Percentiles rank a stretch among this genome's conserved stretches.
Evolutionary conservation across 495 filamentous ascomycete genomes (phyloP).

Genomic region (Margaritispora aquatica): DNA sequence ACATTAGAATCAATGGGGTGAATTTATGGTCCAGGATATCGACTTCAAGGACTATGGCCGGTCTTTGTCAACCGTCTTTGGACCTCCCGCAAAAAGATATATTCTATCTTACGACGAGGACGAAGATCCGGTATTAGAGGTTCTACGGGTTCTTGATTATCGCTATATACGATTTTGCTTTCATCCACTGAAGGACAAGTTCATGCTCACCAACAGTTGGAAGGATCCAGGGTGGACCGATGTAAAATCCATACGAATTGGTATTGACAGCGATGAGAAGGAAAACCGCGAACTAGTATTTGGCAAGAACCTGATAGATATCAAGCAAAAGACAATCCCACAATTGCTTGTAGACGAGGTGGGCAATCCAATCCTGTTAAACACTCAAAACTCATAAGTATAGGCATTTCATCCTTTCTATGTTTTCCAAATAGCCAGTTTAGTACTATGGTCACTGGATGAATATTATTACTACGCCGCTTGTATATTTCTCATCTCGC

Average conservation of each 20-base stretch:
- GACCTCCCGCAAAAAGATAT: conserved; percentile 51
- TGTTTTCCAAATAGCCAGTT: conserved; percentile 92
- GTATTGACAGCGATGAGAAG: conserved; percentile 89
- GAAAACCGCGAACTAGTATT: conserved; percentile 79
- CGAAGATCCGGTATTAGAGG: conserved; percentile 68
- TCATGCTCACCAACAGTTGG: conserved; percentile 80
- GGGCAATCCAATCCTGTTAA: conserved; percentile 22
- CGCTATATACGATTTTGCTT: conserved; percentile 91
- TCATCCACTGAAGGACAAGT: conserved; percentile 82
- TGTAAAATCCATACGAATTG: conserved; percentile 65
- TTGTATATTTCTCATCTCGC: conserved; percentile 93
- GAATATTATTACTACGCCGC: conserved; percentile 96
- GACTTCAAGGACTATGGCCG: conserved; percentile 65
- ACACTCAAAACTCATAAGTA: conserved; percentile 3
- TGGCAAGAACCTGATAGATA: conserved; percentile 82
- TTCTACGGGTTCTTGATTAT: conserved; percentile 76
- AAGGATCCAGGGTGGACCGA: conserved; percentile 86
- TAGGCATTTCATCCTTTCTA: conserved; percentile 97
- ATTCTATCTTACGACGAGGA: conserved; percentile 57
- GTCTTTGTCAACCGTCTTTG: conserved; percentile 82
- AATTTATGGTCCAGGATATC: conserved; percentile 69
- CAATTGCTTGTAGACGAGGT: conserved; percentile 91
- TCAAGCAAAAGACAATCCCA: conserved; percentile 75
- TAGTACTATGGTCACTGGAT: conserved; percentile 91
- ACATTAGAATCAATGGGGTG: conserved; percentile 82